phyloP scores from a whole-genome alignment of 495 filamentous ascomycete genomes.

The Penicillium angulare region DNA sequence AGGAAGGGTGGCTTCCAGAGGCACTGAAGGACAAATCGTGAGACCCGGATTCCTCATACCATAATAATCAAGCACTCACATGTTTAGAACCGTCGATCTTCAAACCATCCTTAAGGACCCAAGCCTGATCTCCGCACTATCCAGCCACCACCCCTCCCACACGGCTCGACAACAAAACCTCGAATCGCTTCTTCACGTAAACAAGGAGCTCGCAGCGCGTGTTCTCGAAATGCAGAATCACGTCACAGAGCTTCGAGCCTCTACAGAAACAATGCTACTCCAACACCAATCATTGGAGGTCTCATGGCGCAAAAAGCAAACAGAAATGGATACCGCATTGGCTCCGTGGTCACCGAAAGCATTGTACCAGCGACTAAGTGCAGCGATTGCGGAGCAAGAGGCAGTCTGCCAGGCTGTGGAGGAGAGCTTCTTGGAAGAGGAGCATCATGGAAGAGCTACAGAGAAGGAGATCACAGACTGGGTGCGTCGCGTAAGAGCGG shows the following conservation, averaged over 20 bases:
- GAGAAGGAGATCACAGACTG: conserved; percentile 83
- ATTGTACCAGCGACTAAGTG: conserved; percentile 75
- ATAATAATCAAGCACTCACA: conserved; percentile 18
- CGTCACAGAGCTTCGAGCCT: conserved; percentile 60
- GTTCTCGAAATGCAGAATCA: conserved; percentile 60
- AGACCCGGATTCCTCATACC: conserved; percentile 6
- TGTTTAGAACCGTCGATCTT: conserved; percentile 54
- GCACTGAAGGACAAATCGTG: conserved; percentile 76
- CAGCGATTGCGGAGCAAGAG: conserved; percentile 78
- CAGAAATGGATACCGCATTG: conserved; percentile 81
- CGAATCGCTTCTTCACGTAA: conserved; percentile 54
- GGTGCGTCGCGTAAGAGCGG: conserved; percentile 74
- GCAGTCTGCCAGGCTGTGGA: conserved; percentile 76
- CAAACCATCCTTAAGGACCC: conserved; percentile 62
- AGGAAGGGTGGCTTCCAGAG: conserved; percentile 64
- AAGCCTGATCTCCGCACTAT: conserved; percentile 58
- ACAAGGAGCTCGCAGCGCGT: conserved; percentile 67
- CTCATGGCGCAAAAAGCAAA: conserved; percentile 85
- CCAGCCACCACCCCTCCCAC: conserved; percentile 61
- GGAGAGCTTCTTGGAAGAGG: conserved; percentile 79
- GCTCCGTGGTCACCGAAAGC: conserved; percentile 80
- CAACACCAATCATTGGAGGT: conserved; percentile 81
- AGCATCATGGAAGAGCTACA: conserved; percentile 53
- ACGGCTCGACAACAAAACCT: conserved; percentile 49
- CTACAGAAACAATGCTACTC: conserved; percentile 77